Conservation (phyloP, 768 basidiomycete genomes). For the Suillus occidentalis region DNA sequence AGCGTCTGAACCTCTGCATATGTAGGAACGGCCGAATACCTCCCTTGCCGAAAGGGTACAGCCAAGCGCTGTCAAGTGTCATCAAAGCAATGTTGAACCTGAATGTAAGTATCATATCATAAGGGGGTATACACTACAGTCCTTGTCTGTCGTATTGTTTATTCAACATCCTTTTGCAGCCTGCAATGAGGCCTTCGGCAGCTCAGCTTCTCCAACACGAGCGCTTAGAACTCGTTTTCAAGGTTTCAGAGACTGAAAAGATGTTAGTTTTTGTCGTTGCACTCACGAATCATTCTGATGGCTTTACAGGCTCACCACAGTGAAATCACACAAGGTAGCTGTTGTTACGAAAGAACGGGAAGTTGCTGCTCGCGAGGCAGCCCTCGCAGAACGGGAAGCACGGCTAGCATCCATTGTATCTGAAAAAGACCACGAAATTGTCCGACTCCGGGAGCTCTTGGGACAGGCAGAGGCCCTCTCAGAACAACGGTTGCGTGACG, state of each 20-base stretch:
- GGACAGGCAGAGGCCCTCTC: constrained; percentile 39
- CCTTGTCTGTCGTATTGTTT: background rate
- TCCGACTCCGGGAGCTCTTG: constrained; percentile 45
- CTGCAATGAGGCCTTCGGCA: constrained; percentile 84
- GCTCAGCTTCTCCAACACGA: constrained; percentile 81
- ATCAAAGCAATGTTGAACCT: constrained; percentile 88
- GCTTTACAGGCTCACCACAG: constrained; percentile 52
- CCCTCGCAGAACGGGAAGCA: constrained; percentile 55
- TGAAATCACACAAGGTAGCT: constrained; percentile 61
- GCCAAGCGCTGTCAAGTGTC: constrained; percentile 63
- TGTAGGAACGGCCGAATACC: constrained; percentile 85
- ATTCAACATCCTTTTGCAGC: constrained; percentile 41
- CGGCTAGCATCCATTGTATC: constrained; percentile 45
- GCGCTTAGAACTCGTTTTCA: constrained; percentile 66
- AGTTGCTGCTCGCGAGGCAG: constrained; percentile 54
- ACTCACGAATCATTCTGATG: background rate
- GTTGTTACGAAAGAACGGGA: constrained; percentile 64
- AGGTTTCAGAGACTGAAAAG: constrained; percentile 76
- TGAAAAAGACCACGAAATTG: constrained; percentile 63
- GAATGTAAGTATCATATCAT: constrained; percentile 50
- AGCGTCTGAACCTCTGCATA: background rate
- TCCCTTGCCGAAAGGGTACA: constrained; percentile 83
- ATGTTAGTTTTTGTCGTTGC: constrained; percentile 47
- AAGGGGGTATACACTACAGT: constrained; percentile 7
- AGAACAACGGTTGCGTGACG: constrained; percentile 51